These are phyloP conservation scores for Leccinum uliginosum DNA, from an alignment of 768 basidiomycete genomes.

Conservation along the genomic window DNA sequence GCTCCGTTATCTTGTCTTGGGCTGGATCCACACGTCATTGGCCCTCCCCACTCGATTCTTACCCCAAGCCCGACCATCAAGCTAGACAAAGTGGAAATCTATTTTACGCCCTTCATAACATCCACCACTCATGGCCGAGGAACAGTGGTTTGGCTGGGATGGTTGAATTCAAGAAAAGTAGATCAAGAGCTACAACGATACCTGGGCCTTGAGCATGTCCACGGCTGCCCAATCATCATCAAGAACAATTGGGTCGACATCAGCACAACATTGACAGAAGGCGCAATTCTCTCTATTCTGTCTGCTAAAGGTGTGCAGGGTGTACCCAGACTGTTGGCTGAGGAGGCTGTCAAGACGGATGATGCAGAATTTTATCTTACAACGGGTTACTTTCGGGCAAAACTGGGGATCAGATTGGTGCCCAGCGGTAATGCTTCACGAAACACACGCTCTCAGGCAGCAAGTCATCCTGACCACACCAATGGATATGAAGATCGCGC, in stretches of 20 bases:
- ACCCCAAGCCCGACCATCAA: neutral
- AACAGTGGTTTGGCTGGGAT: neutral
- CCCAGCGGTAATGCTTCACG: neutral
- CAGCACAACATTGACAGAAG: neutral
- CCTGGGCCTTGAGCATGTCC: neutral
- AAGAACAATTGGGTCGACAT: neutral
- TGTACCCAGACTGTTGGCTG: neutral
- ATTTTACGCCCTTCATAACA: neutral
- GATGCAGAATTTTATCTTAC: neutral
- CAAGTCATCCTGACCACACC: neutral
- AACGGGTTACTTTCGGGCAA: neutral
- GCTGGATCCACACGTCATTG: neutral
- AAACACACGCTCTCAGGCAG: too few species aligned
- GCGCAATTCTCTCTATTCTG: neutral
- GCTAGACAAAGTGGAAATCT: neutral
- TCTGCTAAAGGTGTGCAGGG: neutral
- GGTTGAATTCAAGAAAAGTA: neutral
- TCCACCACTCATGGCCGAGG: neutral
- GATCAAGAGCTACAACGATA: neutral
- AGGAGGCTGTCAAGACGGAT: neutral
- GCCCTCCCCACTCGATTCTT: neutral
- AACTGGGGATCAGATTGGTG: neutral
- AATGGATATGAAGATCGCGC: neutral
- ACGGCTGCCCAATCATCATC: neutral
- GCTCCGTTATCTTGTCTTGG: neutral